Base-by-base conservation (phyloP, 192 early-diverging fungal species). In the Podila epicladia region DNA sequence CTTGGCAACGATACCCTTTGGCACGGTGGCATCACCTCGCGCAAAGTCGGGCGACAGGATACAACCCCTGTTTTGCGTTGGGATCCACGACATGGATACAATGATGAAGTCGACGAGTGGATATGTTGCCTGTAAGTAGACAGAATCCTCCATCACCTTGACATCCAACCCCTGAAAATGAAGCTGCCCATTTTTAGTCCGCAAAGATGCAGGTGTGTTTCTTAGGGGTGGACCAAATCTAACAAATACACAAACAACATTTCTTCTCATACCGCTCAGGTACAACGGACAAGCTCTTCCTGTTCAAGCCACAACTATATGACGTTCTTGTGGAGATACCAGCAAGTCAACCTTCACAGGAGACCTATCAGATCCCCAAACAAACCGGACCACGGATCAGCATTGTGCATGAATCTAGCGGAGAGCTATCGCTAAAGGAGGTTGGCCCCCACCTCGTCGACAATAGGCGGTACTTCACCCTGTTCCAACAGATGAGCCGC, bases 241-340 rank as follows among this genome's bases (percentile, higher is more conserved):
- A 45, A 45, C 41, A 45, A 45, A 15, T 15, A 45, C 15, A 17
- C 41, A 45, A 29, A 29, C 41, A 45, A 41, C 38, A 41, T 41
- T 41, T 41, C 38, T 15, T 13, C 13, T 45, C 7, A 35, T 35
- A 35, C 38, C 9, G 2, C 9, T 41, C 61, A 88, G 87, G 87
- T 33, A 89, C 88, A 33, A 82, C 86, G 15, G 88, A 89, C 65
- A 76, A 73, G 12, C 78, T 89, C 24, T 85, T 89, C 61, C 41
- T 85, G 26, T 69, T 72, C 19, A 89, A 89, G 66, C 69, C 53
- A 24, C 67, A 84, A 32, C 71, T 89, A 2, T 89, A 76, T 64
- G 88, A 89, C 66, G 53, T 89, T 11, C 29, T 86, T 24, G 76
- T 89, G 13, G 83, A 74, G 50, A 41, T 89, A 5, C 75, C 86